A percentile compares a stretch with the other conserved stretches of the same genome.
phyloP scores from a whole-genome alignment of 306 rosid genomes.

The Purshia tridentata region DNA sequence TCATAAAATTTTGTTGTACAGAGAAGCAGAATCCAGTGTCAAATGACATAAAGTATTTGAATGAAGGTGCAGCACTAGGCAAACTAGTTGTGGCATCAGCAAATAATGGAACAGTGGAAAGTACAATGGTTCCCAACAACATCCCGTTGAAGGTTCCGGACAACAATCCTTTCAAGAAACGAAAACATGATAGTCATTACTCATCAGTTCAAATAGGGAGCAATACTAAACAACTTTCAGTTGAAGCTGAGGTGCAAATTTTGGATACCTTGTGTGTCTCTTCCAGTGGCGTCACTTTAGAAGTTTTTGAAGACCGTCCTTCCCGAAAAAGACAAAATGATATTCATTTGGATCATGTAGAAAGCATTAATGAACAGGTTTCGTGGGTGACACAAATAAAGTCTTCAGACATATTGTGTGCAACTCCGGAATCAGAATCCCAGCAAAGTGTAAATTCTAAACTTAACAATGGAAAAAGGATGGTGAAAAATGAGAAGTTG shows the following conservation, averaged over 20 bases:
- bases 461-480: slow-evolving; percentile 37
- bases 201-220: slow-evolving; percentile 24
- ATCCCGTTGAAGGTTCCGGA: slow-evolving; percentile 49
- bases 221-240: slow-evolving; percentile 29
- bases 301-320: slow-evolving; percentile 28
- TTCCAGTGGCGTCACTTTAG: slow-evolving; percentile 24
- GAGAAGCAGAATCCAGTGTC: slow-evolving; percentile 33
- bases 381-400: slow-evolving; percentile 56
- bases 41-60: slow-evolving; percentile 33
- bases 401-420: slow-evolving; percentile 35
- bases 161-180: slow-evolving; percentile 83
- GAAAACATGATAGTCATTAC: slow-evolving; percentile 35
- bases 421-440: slow-evolving; percentile 51
- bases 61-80: slow-evolving; percentile 52
- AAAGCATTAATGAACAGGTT: slow-evolving; percentile 32
- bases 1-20: slow-evolving; percentile 23
- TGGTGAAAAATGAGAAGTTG: slow-evolving; percentile 41
- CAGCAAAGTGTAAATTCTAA: slow-evolving; percentile 72
- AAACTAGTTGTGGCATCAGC: slow-evolving; percentile 54
- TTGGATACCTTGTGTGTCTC: slow-evolving; percentile 30
- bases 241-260: slow-evolving; percentile 32
- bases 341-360: slow-evolving; percentile 31
- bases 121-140: slow-evolving; percentile 6
- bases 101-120: slow-evolving; percentile 28
- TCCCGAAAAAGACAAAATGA: slow-evolving; percentile 51